A percentile compares a stretch with the other conserved stretches of the same genome.
Evolutionary conservation across 768 basidiomycete species (phyloP).

Genomic region (Gloeophyllum trabeum): DNA sequence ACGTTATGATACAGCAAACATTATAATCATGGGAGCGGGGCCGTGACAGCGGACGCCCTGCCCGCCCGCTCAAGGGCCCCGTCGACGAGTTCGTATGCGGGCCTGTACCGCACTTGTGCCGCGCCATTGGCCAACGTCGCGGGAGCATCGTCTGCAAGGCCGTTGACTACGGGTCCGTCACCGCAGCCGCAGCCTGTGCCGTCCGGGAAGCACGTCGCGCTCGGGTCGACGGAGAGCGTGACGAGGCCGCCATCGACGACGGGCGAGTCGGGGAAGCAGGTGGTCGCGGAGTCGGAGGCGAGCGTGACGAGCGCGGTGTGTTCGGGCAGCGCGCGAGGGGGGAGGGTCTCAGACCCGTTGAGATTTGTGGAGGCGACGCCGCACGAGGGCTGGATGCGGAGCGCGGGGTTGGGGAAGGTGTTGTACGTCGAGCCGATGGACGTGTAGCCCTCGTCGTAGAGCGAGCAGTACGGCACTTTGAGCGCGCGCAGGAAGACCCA

Average conservation of each 20-base stretch:
- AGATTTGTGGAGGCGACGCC: conserved; percentile 6
- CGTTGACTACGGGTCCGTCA: too few species aligned
- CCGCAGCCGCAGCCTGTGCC: conserved; percentile 2
- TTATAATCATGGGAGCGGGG: too few species aligned
- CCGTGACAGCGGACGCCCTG: too few species aligned
- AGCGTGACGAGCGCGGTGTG: neutral
- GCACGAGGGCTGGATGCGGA: conserved; percentile 24
- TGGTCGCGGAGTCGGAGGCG: conserved; percentile 2
- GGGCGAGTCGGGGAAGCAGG: conserved; percentile 14
- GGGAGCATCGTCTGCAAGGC: conserved; percentile 1
- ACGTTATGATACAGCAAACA: too few species aligned
- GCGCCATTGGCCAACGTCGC: conserved; percentile 10
- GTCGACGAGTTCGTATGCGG: conserved; percentile 75
- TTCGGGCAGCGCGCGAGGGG: conserved; percentile 1
- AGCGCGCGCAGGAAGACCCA: conserved; percentile 78
- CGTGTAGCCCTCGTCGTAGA: conserved; percentile 97
- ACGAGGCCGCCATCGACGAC: conserved; percentile 17
- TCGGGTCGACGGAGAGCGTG: neutral
- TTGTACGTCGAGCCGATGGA: conserved; percentile 94
- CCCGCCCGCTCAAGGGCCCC: conserved; percentile 66
- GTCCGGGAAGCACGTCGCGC: neutral
- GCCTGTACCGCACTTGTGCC: conserved; percentile 37
- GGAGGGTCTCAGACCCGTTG: conserved; percentile 9
- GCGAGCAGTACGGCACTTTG: conserved; percentile 71
- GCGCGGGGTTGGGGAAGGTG: conserved; percentile 86